A percentile compares a stretch with the other conserved stretches of the same genome.
Evolutionary conservation across 371 early-diverging fungal species (phyloP).

Genomic region (Mucor irregularis): DNA sequence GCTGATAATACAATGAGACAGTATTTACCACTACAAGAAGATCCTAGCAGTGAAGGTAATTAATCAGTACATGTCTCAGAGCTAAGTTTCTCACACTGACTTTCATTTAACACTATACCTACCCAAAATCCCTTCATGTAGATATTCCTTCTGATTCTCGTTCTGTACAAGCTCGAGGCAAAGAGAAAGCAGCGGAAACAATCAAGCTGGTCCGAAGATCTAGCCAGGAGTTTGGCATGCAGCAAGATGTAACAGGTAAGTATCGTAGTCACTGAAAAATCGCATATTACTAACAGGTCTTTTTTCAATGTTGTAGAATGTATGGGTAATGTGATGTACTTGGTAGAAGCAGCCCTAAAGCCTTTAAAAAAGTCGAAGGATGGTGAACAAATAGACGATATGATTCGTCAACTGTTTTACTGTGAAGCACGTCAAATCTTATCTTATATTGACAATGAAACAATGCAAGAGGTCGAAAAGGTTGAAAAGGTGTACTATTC

Average conservation of each 20-base stretch:
- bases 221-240: slow-evolving; percentile 56
- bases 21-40: too few species aligned
- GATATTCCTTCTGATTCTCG: slow-evolving; percentile 1
- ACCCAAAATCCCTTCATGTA: slow-evolving; percentile 11
- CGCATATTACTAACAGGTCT: neutral
- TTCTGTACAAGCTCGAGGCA: neutral
- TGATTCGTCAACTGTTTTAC: slow-evolving; percentile 58
- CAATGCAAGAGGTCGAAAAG: slow-evolving; percentile 32
- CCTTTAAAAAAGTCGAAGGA: slow-evolving; percentile 34
- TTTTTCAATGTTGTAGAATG: slow-evolving; percentile 49
- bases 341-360: slow-evolving; percentile 59
- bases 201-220: slow-evolving; percentile 17
- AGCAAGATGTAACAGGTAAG: slow-evolving; percentile 66
- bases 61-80: neutral
- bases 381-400: slow-evolving; percentile 41
- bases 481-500: slow-evolving; percentile 66
- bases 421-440: slow-evolving; percentile 65
- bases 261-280: too few species aligned
- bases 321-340: slow-evolving; percentile 71
- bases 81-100: neutral
- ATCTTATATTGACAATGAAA: slow-evolving; percentile 46
- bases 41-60: too few species aligned
- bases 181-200: neutral
- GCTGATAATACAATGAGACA: slow-evolving; percentile 2
- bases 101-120: neutral